phyloP scores from a whole-genome alignment of 495 filamentous ascomycete genomes.

The Penicillium bialowiezense region DNA sequence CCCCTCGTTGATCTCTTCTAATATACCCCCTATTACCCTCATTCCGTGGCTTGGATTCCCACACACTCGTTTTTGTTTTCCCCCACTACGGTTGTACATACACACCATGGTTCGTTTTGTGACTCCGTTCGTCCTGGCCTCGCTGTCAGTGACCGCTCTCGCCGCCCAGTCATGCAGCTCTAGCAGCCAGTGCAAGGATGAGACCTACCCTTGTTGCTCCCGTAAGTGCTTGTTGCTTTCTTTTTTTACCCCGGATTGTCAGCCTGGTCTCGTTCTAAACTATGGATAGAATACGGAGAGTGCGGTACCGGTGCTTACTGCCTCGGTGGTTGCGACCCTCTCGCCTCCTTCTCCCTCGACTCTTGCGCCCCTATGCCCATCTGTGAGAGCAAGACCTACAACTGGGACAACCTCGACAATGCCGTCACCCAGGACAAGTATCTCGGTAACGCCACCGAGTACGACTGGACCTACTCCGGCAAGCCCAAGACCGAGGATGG shows the following conservation, averaged over 20 bases:
- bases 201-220: constrained; percentile 79
- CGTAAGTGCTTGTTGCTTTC: constrained; percentile 56
- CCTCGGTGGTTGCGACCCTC: constrained; percentile 90
- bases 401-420: constrained; percentile 57
- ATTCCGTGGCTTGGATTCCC: constrained; percentile 7
- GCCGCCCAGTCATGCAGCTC: constrained; percentile 48
- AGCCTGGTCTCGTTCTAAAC: neutral
- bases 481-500: constrained; percentile 58
- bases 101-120: constrained; percentile 34
- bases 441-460: constrained; percentile 71
- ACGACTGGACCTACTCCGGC: constrained; percentile 89
- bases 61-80: constrained; percentile 16
- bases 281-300: constrained; percentile 93
- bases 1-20: neutral
- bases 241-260: too few species aligned
- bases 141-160: constrained; percentile 36
- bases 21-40: constrained; percentile 1
- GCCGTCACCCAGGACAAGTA: constrained; percentile 17
- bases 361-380: constrained; percentile 84
- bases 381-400: constrained; percentile 72
- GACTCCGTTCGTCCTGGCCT: constrained; percentile 32
- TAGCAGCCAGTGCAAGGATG: constrained; percentile 66
- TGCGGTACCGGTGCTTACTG: constrained; percentile 95
- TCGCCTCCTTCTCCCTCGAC: constrained; percentile 73
- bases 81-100: constrained; percentile 5